Conservation (phyloP, 495 filamentous ascomycete genomes). For the Penicillium odoratum region DNA sequence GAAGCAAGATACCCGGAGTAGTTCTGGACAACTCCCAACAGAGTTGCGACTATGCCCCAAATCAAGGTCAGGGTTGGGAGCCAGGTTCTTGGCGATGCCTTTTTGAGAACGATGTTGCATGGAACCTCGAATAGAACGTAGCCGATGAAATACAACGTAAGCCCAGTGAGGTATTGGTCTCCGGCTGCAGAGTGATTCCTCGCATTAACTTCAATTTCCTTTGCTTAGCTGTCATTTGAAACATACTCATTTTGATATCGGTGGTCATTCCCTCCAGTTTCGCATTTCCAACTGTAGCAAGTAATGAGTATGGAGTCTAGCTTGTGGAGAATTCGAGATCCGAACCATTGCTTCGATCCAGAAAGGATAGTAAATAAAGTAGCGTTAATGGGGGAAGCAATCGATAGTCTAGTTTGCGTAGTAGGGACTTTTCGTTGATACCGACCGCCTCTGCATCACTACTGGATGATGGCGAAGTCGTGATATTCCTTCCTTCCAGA, state of each 20-base stretch:
- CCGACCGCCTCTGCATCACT: conserved; percentile 22
- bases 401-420: conserved; percentile 64
- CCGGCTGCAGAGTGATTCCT: conserved; percentile 42
- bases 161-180: conserved; percentile 68
- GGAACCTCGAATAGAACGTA: conserved; percentile 74
- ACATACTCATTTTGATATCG: conserved; percentile 61
- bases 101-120: conserved; percentile 72
- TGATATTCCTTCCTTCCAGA: conserved; percentile 2
- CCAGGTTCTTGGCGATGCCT: conserved; percentile 65
- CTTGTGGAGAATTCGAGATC: not conserved
- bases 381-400: conserved; percentile 67
- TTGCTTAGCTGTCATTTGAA: not conserved
- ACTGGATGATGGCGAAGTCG: conserved; percentile 16
- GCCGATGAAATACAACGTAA: conserved; percentile 75
- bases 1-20: conserved; percentile 63
- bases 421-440: conserved; percentile 60
- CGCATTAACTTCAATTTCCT: not conserved
- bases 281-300: conserved; percentile 51
- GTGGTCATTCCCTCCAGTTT: conserved; percentile 61
- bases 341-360: conserved; percentile 72
- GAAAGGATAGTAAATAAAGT: conserved; percentile 70
- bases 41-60: conserved; percentile 67
- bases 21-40: conserved; percentile 69
- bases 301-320: conserved; percentile 5
- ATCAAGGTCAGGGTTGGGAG: conserved; percentile 53